Conservation (phyloP, 2,329 filamentous ascomycete genomes). For the Diaporthe ilicicola region DNA sequence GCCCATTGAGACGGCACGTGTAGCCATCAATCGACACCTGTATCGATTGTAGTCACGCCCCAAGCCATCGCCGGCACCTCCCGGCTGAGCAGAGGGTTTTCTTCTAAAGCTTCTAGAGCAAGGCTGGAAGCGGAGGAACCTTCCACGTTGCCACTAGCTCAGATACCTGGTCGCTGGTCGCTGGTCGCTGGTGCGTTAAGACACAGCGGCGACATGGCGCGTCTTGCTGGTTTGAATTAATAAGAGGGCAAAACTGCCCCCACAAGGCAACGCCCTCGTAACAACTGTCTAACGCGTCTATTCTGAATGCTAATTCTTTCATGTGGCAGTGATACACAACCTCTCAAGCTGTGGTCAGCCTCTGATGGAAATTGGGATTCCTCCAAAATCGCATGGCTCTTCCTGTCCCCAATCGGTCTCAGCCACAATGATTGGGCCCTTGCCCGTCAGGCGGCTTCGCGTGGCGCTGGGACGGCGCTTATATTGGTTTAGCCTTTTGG, state of each 20-base stretch:
- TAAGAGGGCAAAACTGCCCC: too few relatives aligned
- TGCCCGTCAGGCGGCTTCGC: slow-evolving; percentile 11
- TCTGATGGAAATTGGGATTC: neutral
- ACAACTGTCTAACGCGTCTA: neutral
- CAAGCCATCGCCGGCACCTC: neutral
- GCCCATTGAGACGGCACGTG: neutral
- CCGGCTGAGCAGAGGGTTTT: neutral
- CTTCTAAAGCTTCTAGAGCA: slow-evolving; percentile 28
- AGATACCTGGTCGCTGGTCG: neutral
- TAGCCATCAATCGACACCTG: neutral
- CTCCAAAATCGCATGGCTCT: neutral
- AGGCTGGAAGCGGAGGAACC: neutral
- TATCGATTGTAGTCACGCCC: neutral
- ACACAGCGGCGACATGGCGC: slow-evolving; percentile 10
- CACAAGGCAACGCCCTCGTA: neutral
- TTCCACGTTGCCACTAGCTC: slow-evolving; percentile 20
- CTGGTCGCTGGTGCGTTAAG: neutral
- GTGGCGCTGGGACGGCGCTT: slow-evolving; percentile 21
- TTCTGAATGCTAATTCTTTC: neutral
- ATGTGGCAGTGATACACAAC: neutral
- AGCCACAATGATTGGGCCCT: slow-evolving; percentile 13
- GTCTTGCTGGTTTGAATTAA: neutral
- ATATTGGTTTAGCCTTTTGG: neutral
- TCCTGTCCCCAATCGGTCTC: neutral
- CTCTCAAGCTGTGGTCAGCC: neutral